phyloP scores from a whole-genome alignment of 768 basidiomycete genomes.

The Scleroderma citrinum region DNA sequence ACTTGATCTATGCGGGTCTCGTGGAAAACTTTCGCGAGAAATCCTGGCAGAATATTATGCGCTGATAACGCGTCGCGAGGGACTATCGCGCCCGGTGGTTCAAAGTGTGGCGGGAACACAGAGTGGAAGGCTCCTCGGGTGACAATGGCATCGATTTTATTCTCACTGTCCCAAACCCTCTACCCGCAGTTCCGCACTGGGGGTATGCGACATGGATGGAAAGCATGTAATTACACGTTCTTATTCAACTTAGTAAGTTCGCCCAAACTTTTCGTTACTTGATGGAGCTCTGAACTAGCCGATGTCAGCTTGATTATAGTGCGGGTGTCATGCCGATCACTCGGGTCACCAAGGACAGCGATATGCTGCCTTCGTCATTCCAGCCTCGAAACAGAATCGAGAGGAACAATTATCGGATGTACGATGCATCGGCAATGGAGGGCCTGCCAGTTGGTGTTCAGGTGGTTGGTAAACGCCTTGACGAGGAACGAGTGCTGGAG shows the following conservation, averaged over 20 bases:
- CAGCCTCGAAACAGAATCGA: slow-evolving; percentile 32
- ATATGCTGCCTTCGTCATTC: slow-evolving; percentile 23
- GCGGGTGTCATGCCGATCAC: slow-evolving; percentile 43
- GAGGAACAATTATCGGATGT: slow-evolving; percentile 35
- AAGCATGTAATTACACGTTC: slow-evolving; percentile 58
- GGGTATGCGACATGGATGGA: slow-evolving; percentile 48
- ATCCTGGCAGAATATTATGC: slow-evolving; percentile 44
- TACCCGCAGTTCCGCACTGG: slow-evolving; percentile 52
- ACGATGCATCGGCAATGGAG: slow-evolving; percentile 36
- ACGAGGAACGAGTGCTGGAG: slow-evolving; percentile 44
- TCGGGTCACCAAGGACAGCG: slow-evolving; percentile 29
- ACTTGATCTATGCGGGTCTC: slow-evolving; percentile 48
- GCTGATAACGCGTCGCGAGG: slow-evolving; percentile 41
- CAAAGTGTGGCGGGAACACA: slow-evolving; percentile 26
- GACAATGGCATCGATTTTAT: slow-evolving; percentile 54
- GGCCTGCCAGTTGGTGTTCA: slow-evolving; percentile 43
- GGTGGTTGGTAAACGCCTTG: slow-evolving; percentile 36
- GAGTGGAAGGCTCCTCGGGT: slow-evolving; percentile 20
- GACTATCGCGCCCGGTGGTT: slow-evolving; percentile 38
- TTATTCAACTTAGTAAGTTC: slow-evolving; percentile 64
- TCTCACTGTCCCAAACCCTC: slow-evolving; percentile 54
- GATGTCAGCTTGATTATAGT: slow-evolving; percentile 36
- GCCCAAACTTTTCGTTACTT: not conserved
- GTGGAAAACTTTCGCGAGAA: slow-evolving; percentile 46
- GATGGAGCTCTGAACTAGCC: not conserved